Conservation (phyloP, 2,329 filamentous ascomycete species). For the Sodiomyces alkalinus region DNA sequence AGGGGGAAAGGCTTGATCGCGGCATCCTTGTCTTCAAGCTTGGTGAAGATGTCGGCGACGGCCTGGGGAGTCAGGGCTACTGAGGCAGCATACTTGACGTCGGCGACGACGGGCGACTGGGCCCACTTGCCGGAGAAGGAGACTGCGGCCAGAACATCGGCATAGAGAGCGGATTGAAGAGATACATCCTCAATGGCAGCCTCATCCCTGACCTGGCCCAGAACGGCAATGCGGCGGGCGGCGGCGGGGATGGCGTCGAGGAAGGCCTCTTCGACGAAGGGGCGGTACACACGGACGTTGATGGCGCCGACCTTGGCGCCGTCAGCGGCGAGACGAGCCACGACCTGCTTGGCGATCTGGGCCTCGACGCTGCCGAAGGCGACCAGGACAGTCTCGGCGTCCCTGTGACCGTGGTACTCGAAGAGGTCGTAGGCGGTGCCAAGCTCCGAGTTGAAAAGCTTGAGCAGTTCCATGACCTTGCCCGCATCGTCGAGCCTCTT, state of each 20-base stretch:
- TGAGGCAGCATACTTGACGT: conserved; percentile 77
- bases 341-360: conserved; percentile 70
- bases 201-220: conserved; percentile 74
- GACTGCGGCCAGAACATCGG: conserved; percentile 77
- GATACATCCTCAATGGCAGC: conserved; percentile 58
- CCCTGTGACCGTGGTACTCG: conserved; percentile 77
- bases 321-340: conserved; percentile 53
- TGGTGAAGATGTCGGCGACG: conserved; percentile 32
- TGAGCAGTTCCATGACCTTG: conserved; percentile 53
- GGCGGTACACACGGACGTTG: conserved; percentile 85
- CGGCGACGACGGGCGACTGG: conserved; percentile 49
- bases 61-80: conserved; percentile 39
- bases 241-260: conserved; percentile 64
- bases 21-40: conserved; percentile 36
- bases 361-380: conserved; percentile 88
- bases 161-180: conserved; percentile 72
- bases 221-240: conserved; percentile 61
- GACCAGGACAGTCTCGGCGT: conserved; percentile 71
- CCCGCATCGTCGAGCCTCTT: conserved; percentile 60
- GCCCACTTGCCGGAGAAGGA: conserved; percentile 60
- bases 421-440: conserved; percentile 88
- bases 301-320: conserved; percentile 73
- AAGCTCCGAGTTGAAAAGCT: conserved; percentile 75
- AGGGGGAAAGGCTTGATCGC: conserved; percentile 22
- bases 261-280: conserved; percentile 92